Evolutionary conservation across 1,139 yeast genomes (phyloP).

Genomic region (Kurtzmaniella quercitrusa): DNA sequence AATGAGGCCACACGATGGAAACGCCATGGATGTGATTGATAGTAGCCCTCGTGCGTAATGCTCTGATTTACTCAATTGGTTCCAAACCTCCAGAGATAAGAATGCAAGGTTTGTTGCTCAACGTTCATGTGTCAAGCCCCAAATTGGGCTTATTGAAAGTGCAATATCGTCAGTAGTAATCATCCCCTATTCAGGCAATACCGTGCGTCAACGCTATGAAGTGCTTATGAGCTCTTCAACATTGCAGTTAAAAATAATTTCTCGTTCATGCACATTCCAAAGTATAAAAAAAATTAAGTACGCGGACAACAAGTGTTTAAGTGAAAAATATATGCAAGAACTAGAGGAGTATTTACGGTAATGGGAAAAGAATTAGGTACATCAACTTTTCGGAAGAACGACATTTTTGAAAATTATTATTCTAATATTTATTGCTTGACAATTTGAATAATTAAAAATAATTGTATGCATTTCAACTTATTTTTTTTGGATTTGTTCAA

Average conservation of each 20-base stretch:
- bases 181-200: not conserved
- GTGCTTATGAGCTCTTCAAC: not conserved
- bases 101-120: no score
- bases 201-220: not conserved
- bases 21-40: no score
- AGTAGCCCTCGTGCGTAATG: no score
- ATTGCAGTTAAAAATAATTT: constrained; percentile 1
- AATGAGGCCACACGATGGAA: not conserved
- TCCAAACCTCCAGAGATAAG: not conserved
- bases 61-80: not conserved
- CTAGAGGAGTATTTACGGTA: not conserved
- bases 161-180: not conserved
- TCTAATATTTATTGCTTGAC: not conserved
- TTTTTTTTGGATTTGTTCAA: not conserved
- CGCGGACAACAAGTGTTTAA: not conserved
- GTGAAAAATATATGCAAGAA: not conserved
- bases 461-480: not conserved
- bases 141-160: not conserved
- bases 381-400: not conserved
- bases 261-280: constrained; percentile 3
- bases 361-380: not conserved
- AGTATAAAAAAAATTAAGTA: not conserved
- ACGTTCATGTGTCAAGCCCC: not conserved
- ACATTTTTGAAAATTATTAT: not conserved
- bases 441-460: not conserved